Conservation (phyloP, 257 asterid genomes). For the Solanum paucissectum region DNA sequence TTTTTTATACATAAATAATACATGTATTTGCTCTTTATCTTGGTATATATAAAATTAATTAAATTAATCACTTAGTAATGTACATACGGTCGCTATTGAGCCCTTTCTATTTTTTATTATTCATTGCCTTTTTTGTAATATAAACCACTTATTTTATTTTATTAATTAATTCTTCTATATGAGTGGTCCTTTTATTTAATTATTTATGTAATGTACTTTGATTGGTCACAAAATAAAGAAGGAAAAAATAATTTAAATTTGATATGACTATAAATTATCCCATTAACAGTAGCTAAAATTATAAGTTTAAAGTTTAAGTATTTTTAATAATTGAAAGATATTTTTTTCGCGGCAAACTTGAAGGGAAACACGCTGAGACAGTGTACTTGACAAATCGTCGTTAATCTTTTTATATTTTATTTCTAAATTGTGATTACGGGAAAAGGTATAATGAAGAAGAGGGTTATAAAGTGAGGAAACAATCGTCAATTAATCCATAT, state of each 20-base stretch:
- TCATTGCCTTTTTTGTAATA: neutral
- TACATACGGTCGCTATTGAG: neutral
- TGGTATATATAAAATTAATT: neutral
- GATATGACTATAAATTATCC: neutral
- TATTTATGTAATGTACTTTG: neutral
- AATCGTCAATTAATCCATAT: neutral
- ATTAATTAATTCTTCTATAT: neutral
- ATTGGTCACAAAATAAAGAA: neutral
- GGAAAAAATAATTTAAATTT: neutral
- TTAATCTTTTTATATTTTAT: too few relatives aligned
- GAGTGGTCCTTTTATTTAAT: neutral
- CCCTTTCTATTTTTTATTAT: neutral
- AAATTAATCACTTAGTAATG: neutral
- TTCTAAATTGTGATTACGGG: too few relatives aligned
- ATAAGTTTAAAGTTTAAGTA: neutral
- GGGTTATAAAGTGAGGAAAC: neutral
- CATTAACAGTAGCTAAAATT: neutral
- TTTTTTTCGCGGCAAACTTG: neutral
- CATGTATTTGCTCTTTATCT: neutral
- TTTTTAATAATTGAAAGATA: neutral
- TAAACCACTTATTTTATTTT: neutral
- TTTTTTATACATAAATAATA: neutral
- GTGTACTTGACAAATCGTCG: neutral
- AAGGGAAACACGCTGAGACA: rapidly evolving
- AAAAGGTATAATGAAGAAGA: neutral